phyloP scores from a whole-genome alignment of 331 rosid species.

The Acacia concinna region DNA sequence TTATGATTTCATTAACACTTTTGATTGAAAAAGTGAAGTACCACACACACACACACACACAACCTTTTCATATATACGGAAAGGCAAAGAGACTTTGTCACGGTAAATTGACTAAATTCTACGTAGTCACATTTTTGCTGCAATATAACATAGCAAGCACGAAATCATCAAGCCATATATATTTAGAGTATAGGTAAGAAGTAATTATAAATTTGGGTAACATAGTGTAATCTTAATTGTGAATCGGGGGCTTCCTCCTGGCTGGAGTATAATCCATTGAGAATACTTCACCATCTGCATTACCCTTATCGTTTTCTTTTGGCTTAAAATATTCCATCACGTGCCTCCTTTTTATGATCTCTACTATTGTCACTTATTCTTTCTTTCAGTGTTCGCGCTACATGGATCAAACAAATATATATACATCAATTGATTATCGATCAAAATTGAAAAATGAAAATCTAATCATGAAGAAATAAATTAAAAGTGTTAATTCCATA shows the following conservation, averaged over 20 bases:
- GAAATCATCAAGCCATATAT: neutral
- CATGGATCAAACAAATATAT: neutral
- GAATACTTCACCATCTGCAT: slow-evolving; percentile 48
- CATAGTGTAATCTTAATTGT: slow-evolving; percentile 44
- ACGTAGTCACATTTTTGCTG: neutral
- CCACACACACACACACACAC: neutral
- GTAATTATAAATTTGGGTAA: slow-evolving; percentile 15
- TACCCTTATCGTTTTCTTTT: slow-evolving; percentile 41
- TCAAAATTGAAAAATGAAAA: neutral
- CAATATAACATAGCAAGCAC: neutral
- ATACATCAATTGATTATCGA: neutral
- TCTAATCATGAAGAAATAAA: neutral
- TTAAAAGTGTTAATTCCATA: neutral
- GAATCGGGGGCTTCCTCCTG: slow-evolving; percentile 84
- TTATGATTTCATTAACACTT: neutral
- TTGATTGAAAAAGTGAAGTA: neutral
- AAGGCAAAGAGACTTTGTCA: neutral
- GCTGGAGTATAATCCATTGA: slow-evolving; percentile 81
- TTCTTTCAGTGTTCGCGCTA: slow-evolving; percentile 58
- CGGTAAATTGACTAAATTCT: neutral
- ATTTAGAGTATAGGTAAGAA: neutral
- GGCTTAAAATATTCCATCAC: slow-evolving; percentile 31
- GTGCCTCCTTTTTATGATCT: slow-evolving; percentile 28
- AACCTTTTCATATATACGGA: neutral
- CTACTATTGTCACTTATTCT: neutral